Percentiles rank a stretch among this genome's conserved stretches.
These are phyloP conservation scores for Fusarium mangiferae DNA, from an alignment of 2,329 filamentous ascomycete species.

Conservation along the genomic window DNA sequence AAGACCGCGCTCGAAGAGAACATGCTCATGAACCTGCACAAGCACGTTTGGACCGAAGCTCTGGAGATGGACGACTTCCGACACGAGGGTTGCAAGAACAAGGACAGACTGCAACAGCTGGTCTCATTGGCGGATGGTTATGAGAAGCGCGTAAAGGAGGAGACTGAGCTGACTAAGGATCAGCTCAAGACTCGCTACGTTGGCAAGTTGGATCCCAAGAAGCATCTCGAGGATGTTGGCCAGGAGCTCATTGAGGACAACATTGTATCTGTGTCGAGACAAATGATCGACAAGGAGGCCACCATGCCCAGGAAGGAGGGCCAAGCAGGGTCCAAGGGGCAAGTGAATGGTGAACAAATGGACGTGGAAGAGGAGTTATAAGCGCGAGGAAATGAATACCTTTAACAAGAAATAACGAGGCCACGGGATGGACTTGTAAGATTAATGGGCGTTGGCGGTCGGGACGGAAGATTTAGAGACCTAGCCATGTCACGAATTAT, in stretches of 20 bases:
- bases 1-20: slow-evolving; percentile 98
- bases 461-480: slow-evolving; percentile 44
- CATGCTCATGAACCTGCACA: slow-evolving; percentile 99
- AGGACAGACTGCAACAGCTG: slow-evolving; percentile 86
- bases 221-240: slow-evolving; percentile 96
- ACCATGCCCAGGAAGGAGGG: slow-evolving; percentile 81
- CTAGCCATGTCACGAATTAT: slow-evolving; percentile 41
- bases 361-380: slow-evolving; percentile 72
- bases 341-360: slow-evolving; percentile 70
- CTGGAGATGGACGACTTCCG: slow-evolving; percentile 97
- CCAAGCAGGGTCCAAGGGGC: slow-evolving; percentile 57
- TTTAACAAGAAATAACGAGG: slow-evolving; percentile 25
- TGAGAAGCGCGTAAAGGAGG: slow-evolving; percentile 98
- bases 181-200: slow-evolving; percentile 99
- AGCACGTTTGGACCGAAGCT: slow-evolving; percentile 99
- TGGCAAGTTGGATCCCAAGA: slow-evolving; percentile 98
- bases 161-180: slow-evolving; percentile 96
- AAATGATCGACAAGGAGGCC: slow-evolving; percentile 99
- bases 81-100: slow-evolving; percentile 83
- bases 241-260: slow-evolving; percentile 99
- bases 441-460: slow-evolving; percentile 48
- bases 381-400: slow-evolving; percentile 28
- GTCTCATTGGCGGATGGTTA: slow-evolving; percentile 94
- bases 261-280: slow-evolving; percentile 96
- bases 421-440: slow-evolving; percentile 45